phyloP scores from a whole-genome alignment of 78 protist species.

The Pelomyxa schiedti region DNA sequence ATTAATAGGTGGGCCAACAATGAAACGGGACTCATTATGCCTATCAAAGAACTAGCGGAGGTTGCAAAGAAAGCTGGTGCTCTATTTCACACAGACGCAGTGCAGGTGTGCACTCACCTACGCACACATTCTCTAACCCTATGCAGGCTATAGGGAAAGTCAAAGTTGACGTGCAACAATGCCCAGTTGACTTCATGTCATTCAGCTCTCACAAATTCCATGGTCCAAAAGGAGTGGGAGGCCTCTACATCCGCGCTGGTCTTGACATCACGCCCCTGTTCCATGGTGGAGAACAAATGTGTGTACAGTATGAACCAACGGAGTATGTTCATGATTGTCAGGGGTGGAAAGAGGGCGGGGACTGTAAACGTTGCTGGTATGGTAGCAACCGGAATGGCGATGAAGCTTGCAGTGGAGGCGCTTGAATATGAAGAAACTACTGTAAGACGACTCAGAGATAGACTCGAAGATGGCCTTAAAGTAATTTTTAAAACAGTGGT shows the following conservation, averaged over 20 bases:
- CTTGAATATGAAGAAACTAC: too few species aligned
- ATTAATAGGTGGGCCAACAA: constrained; percentile 45
- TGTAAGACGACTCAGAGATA: neutral
- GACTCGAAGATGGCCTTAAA: neutral
- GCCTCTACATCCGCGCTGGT: constrained; percentile 28
- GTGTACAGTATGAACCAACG: too few species aligned
- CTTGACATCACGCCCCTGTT: neutral
- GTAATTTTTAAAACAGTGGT: too few species aligned
- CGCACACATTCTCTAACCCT: neutral
- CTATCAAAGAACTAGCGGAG: neutral
- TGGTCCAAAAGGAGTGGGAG: constrained; percentile 58
- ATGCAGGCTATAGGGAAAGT: neutral
- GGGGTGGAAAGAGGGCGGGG: constrained; percentile 9
- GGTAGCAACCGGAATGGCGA: constrained; percentile 22
- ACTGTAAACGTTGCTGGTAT: constrained; percentile 21
- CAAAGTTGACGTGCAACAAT: neutral
- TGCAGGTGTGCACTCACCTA: constrained; percentile 30
- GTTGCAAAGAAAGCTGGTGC: neutral
- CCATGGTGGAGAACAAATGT: constrained; percentile 35
- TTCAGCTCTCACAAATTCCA: constrained; percentile 38
- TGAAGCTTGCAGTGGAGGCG: neutral
- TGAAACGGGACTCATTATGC: constrained; percentile 18
- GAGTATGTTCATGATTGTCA: too few species aligned
- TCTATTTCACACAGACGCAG: constrained; percentile 46
- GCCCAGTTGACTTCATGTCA: constrained; percentile 18